Base-by-base conservation (phyloP, 2,329 filamentous ascomycete genomes). In the Aspergillus unguis region DNA sequence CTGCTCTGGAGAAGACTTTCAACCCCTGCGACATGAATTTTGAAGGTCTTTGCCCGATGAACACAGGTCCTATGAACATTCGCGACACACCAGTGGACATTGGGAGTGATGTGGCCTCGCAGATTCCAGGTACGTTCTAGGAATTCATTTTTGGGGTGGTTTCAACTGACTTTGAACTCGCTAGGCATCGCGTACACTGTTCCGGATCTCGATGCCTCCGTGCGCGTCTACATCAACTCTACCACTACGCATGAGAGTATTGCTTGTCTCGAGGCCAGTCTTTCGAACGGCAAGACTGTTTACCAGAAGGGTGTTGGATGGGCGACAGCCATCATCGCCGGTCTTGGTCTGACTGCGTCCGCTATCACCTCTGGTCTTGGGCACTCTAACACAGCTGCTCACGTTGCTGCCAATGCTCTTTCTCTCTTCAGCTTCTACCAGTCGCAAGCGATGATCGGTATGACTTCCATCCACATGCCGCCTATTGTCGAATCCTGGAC, bases 341-440 rank as follows among this genome's bases (percentile, higher is more conserved):
- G 90, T 55, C 75, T 95, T 42, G 90, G 88, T 61, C 79, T 96
- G 43, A 79, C 90, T 44, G 87, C 90, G 6, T 96, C 92, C 40
- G 92, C 90, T 56, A 82, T 96, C 58, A 88, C 92, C 29, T 96
- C 91, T 28, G 91, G 91, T 31, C 78, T 96, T 4, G 92, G 92
- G 8, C 91, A 96, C 72, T 90, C 90, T 45, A 96, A 96, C 70
- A 92, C 92, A 4, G 92, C 92, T 43, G 91, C 92, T 46, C 92
- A 97, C 72, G 89, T 97, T 58, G 92, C 92, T 50, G 88, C 92
- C 50, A 96, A 95, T 67, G 90, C 92, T 3, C 81, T 96, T 57
- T 94, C 92, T n/a, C 84, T 97, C 29, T 95, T 96, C 68, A 84
- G 87, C 56, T 96, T 94, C 74, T 96, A 96, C 80, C 92, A 97